Evolutionary conservation across 768 basidiomycete species (phyloP).

Genomic region (Dendrothele bispora): DNA sequence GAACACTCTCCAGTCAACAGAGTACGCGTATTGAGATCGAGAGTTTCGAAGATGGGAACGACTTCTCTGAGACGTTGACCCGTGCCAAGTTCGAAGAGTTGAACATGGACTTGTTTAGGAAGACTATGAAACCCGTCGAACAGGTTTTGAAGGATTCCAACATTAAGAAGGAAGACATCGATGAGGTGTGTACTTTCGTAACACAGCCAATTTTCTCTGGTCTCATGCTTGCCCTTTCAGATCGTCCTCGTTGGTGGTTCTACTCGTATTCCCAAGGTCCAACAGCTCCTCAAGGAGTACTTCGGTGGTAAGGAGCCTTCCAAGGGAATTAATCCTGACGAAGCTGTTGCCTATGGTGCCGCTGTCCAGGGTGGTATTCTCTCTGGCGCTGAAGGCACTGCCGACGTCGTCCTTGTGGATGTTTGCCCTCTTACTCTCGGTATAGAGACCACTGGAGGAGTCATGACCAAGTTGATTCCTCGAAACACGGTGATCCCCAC

Average conservation of each 20-base stretch:
- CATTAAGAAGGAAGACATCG: slow-evolving; percentile 66
- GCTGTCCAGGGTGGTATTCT: slow-evolving; percentile 56
- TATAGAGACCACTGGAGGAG: slow-evolving; percentile 35
- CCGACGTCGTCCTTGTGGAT: slow-evolving; percentile 48
- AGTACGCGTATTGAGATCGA: slow-evolving; percentile 44
- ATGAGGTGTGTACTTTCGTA: slow-evolving; percentile 37
- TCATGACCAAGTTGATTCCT: slow-evolving; percentile 57
- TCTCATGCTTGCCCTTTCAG: not conserved
- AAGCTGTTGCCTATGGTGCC: slow-evolving; percentile 57
- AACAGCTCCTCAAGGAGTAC: slow-evolving; percentile 69
- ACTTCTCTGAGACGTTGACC: slow-evolving; percentile 66
- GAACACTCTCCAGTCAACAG: slow-evolving; percentile 41
- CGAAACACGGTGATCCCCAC: slow-evolving; percentile 61
- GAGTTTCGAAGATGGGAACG: slow-evolving; percentile 57
- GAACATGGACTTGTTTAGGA: slow-evolving; percentile 69
- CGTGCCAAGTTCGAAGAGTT: slow-evolving; percentile 73
- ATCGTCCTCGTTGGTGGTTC: slow-evolving; percentile 38
- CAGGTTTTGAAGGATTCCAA: slow-evolving; percentile 71
- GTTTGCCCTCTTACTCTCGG: slow-evolving; percentile 53
- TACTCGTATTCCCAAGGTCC: slow-evolving; percentile 74
- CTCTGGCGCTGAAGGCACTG: slow-evolving; percentile 39
- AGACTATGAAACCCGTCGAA: slow-evolving; percentile 74
- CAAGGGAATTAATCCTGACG: slow-evolving; percentile 55
- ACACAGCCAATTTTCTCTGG: slow-evolving; percentile 28
- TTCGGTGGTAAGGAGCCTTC: slow-evolving; percentile 64